These are phyloP conservation scores for Hsuehochloa calcarea DNA, from an alignment of 176 grass and related monocot species.

Conservation along the genomic window DNA sequence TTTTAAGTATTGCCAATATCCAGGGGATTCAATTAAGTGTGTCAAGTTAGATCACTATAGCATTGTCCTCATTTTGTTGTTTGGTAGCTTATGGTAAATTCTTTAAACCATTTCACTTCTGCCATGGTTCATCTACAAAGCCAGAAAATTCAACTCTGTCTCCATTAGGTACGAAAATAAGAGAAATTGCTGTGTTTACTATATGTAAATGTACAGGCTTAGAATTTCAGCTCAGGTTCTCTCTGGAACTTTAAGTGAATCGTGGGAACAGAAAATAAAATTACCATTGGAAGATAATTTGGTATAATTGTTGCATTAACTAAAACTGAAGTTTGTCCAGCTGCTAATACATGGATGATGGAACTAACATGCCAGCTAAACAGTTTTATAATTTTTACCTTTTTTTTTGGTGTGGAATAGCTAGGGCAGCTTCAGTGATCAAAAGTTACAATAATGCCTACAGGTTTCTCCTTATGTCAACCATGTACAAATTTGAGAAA, in stretches of 20 bases:
- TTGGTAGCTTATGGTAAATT: not conserved
- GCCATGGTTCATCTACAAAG: not conserved
- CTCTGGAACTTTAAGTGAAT: not conserved
- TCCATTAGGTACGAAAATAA: not conserved
- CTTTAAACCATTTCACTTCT: not conserved
- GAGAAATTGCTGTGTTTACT: not conserved
- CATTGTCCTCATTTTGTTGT: not conserved
- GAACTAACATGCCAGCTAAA: not conserved
- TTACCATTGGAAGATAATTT: not conserved
- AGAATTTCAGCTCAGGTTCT: not conserved
- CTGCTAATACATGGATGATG: not conserved
- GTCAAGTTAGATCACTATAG: not conserved
- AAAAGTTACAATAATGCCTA: not conserved
- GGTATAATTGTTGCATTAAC: not conserved
- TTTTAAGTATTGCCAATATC: not conserved
- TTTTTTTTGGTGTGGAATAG: not conserved
- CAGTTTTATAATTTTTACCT: not conserved
- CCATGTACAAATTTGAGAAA: not conserved
- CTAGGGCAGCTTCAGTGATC: not conserved
- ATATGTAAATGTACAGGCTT: not conserved
- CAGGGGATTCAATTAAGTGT: not conserved
- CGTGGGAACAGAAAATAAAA: not conserved
- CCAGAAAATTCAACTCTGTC: not conserved
- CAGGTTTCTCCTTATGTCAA: not conserved
- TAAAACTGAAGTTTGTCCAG: not conserved